Evolutionary conservation across 495 filamentous ascomycete species (phyloP), one percentile per base, ranked within the genome.

Genomic region (Apiosordaria backusii): DNA sequence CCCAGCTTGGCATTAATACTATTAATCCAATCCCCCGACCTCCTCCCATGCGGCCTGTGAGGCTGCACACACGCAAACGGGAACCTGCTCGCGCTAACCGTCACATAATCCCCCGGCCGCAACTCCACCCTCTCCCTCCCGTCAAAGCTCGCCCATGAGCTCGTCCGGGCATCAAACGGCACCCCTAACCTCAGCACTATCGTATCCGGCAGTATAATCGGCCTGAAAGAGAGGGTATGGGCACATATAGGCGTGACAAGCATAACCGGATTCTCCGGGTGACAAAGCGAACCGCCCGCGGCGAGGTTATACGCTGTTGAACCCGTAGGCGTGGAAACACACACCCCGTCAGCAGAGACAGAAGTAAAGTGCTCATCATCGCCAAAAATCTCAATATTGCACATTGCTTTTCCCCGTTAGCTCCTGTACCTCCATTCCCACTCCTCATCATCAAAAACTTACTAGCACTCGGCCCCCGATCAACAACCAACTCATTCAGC

Each of bases 271-370:
- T 98, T 98, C 64, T 98, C 96, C 0, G 95, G 95, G 70, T 99
- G 95, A 66, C 93, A 97, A 23, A 99, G 86, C 4, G 92, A 95
- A 19, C 95, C 95, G 15, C 96, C 96, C 16, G 96, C 95, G 0
- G 94, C 94, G 50, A 99, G 90, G 71, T 97, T 98, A 81, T 99
- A 99, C 18, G 95, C 95, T 54, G 95, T 99, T 16, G 91, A 95
- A 50, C 95, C 95, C 0, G 92, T 97, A 21, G 93, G 94, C 22
- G 92, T 97, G 9, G 92, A 89, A 55, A 97, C 89, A 78, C 93
- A 97, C 57, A 97, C 82, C 18, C 93, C 93, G 76, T 97, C 92
- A 26, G 91, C 92, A 67, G 91, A 88, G 5, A 96, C 83, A 1
- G 90, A 92, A 5, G 92, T 96, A 78, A 93, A 94, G 78, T 97